phyloP scores from a whole-genome alignment of 2,329 filamentous ascomycete genomes.

The Paracamarosporium sp. region DNA sequence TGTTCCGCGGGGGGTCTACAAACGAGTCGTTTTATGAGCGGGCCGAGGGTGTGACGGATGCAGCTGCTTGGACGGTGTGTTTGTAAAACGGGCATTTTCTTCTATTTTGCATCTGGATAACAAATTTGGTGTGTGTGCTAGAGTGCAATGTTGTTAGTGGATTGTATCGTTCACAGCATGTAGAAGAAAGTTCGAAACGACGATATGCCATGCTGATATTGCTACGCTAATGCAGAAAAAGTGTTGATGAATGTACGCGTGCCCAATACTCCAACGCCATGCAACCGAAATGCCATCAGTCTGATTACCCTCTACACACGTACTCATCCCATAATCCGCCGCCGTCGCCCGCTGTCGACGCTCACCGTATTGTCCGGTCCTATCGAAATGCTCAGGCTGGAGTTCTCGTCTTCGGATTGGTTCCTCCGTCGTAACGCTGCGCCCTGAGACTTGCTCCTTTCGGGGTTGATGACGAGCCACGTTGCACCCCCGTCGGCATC shows the following conservation, averaged over 20 bases:
- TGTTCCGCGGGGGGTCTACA: background rate
- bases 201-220: background rate
- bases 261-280: background rate
- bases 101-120: too few relatives aligned
- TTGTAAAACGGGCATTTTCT: too few relatives aligned
- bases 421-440: slow-evolving; percentile 26
- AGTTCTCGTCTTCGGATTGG: slow-evolving; percentile 37
- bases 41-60: background rate
- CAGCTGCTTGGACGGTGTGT: background rate
- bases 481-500: slow-evolving; percentile 41
- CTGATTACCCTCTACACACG: background rate
- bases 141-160: too few relatives aligned
- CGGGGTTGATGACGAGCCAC: slow-evolving; percentile 47
- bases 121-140: too few relatives aligned
- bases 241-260: background rate
- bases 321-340: slow-evolving; percentile 34
- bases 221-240: background rate
- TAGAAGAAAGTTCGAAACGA: too few relatives aligned
- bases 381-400: slow-evolving; percentile 44
- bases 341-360: slow-evolving; percentile 43
- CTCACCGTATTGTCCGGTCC: slow-evolving; percentile 47
- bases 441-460: slow-evolving; percentile 41
- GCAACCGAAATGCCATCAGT: background rate
- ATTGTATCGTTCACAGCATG: too few relatives aligned
- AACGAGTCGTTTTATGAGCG: background rate